phyloP scores from a whole-genome alignment of 2,329 filamentous ascomycete species.

The Tolypocladium tropicale region DNA sequence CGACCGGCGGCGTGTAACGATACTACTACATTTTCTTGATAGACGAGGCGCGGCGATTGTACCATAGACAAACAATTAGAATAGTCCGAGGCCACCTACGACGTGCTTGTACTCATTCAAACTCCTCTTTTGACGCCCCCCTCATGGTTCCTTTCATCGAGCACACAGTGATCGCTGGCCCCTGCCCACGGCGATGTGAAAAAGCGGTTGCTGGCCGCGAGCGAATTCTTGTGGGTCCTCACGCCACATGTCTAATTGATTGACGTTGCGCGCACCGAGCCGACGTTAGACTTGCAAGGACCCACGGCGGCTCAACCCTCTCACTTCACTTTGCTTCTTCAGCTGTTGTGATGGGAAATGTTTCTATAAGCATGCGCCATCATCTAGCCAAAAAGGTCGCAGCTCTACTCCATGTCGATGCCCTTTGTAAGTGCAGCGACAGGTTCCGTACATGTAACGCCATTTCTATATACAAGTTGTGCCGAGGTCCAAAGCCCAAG shows the following conservation, averaged over 20 bases:
- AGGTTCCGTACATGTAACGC: not conserved
- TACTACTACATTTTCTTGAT: constrained; percentile 18
- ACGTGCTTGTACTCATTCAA: constrained; percentile 21
- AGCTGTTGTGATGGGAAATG: not conserved
- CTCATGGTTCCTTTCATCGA: not conserved
- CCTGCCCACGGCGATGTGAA: not conserved
- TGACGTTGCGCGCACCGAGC: constrained; percentile 4
- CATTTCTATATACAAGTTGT: not conserved
- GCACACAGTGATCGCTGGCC: not conserved
- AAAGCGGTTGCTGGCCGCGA: not conserved
- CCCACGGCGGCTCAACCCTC: not conserved
- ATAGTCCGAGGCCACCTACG: constrained; percentile 15
- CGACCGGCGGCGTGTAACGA: constrained; percentile 21
- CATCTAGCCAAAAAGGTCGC: not conserved
- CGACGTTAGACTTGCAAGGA: not conserved
- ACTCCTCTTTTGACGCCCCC: constrained; percentile 19
- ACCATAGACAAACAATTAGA: constrained; percentile 30
- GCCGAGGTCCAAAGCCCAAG: not conserved
- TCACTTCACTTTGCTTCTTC: not conserved
- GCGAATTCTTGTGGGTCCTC: not conserved
- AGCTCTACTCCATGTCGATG: not conserved
- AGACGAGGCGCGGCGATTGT: constrained; percentile 26
- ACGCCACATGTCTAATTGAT: constrained; percentile 12
- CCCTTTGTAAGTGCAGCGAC: not conserved
- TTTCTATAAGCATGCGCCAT: not conserved